Percentiles rank a stretch among this genome's conserved stretches.
Evolutionary conservation across 2,329 filamentous ascomycete genomes (phyloP).

Genomic region (Aspergillus brasiliensis): DNA sequence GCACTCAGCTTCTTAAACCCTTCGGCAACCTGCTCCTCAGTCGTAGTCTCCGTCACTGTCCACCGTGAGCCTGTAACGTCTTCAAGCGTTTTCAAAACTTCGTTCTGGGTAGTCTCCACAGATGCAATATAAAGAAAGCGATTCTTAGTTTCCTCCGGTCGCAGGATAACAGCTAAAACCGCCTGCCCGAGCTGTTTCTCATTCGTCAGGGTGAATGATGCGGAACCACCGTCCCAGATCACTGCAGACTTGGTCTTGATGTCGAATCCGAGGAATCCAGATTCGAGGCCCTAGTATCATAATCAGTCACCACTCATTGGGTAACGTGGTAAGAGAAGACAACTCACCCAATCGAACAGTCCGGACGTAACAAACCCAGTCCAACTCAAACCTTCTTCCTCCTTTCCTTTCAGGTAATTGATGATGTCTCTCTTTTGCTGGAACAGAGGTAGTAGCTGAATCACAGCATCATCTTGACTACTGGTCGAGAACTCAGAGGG

Average conservation of each 20-base stretch:
- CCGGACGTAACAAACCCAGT: constrained; percentile 60
- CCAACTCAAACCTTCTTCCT: constrained; percentile 57
- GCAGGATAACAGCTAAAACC: constrained; percentile 54
- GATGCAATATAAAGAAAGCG: constrained; percentile 61
- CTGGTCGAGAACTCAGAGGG: constrained; percentile 37
- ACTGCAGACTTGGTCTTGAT: constrained; percentile 52
- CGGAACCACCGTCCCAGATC: constrained; percentile 60
- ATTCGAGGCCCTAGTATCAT: constrained; percentile 45
- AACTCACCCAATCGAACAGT: constrained; percentile 62
- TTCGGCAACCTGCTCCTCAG: constrained; percentile 24
- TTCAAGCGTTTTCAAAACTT: constrained; percentile 58
- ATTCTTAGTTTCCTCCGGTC: constrained; percentile 57
- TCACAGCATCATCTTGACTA: constrained; percentile 26
- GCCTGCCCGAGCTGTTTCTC: constrained; percentile 55
- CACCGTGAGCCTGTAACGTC: constrained; percentile 56
- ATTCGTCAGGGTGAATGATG: constrained; percentile 55
- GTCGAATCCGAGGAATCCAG: constrained; percentile 57
- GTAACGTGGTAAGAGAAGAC: background rate
- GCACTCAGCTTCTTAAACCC: constrained; percentile 20
- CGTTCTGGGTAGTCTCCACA: constrained; percentile 60
- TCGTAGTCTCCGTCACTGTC: constrained; percentile 46
- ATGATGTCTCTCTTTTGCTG: constrained; percentile 35
- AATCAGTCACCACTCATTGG: background rate
- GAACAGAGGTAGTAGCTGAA: constrained; percentile 29
- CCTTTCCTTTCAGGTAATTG: constrained; percentile 56